phyloP scores from a whole-genome alignment of 73 alveolate genomes.

The Blepharisma stoltei region DNA sequence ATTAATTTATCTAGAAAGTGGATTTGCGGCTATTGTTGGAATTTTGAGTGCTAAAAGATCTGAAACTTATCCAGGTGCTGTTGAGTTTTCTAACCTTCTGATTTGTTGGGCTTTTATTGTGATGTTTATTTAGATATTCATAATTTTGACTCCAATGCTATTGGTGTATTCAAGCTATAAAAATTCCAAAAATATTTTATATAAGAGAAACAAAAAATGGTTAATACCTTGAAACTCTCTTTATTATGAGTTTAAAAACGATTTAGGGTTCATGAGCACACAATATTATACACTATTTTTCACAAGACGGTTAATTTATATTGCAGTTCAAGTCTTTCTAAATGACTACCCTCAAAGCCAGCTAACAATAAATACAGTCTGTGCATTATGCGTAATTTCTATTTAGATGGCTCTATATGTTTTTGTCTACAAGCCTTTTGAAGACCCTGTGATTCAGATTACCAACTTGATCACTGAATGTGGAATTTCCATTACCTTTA shows the following conservation, averaged over 20 bases:
- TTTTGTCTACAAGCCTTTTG: too few species aligned
- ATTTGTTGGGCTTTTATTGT: background rate
- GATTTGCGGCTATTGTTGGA: background rate
- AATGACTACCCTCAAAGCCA: background rate
- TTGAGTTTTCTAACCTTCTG: background rate
- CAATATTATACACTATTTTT: constrained; percentile 3
- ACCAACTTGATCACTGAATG: too few species aligned
- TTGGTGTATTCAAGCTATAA: background rate
- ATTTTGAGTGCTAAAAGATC: background rate
- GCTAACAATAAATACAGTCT: too few species aligned
- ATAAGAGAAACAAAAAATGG: background rate
- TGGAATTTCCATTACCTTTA: too few species aligned
- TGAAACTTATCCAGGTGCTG: background rate
- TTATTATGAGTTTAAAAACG: background rate
- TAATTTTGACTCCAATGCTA: constrained; percentile 2
- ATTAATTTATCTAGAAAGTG: background rate
- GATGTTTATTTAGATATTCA: background rate
- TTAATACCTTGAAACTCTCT: background rate
- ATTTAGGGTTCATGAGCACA: background rate
- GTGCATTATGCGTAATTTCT: too few species aligned
- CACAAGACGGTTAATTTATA: background rate
- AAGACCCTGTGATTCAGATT: too few species aligned
- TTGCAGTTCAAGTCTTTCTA: background rate
- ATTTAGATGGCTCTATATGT: too few species aligned
- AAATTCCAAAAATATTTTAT: background rate